Conservation (phyloP, 352 stramenopile species). For the Halophytophthora polymorphica region DNA sequence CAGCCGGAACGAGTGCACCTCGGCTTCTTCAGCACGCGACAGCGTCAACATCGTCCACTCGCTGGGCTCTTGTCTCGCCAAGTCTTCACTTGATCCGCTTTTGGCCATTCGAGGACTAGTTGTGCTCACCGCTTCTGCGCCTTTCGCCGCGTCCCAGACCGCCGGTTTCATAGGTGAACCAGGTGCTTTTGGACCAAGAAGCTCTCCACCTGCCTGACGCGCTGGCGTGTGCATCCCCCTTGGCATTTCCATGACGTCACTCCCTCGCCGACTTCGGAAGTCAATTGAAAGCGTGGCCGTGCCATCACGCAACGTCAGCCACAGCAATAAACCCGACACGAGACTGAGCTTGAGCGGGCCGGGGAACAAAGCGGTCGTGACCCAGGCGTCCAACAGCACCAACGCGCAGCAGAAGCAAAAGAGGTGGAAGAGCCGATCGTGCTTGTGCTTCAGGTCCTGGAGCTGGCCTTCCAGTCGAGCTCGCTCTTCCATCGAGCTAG, state of each 20-base stretch:
- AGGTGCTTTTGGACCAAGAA: too few species aligned
- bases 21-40: constrained; percentile 28
- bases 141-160: too few species aligned
- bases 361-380: constrained; percentile 23
- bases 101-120: constrained; percentile 12
- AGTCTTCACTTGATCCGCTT: constrained; percentile 16
- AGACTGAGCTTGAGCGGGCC: constrained; percentile 33
- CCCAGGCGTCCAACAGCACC: constrained; percentile 30
- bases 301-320: constrained; percentile 33
- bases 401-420: constrained; percentile 37
- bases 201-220: constrained; percentile 6
- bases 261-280: constrained; percentile 21
- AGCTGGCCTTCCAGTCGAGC: constrained; percentile 22
- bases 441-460: constrained; percentile 20
- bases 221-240: too few species aligned
- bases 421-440: constrained; percentile 30
- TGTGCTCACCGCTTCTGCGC: too few species aligned
- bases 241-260: too few species aligned
- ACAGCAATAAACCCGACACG: constrained; percentile 31
- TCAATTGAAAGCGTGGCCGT: constrained; percentile 44
- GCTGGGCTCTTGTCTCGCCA: constrained; percentile 13
- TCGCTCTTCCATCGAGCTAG: constrained; percentile 18
- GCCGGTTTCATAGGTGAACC: too few species aligned
- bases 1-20: constrained; percentile 46
- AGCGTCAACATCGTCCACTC: constrained; percentile 16